phyloP scores from a whole-genome alignment of 257 asterid species.

The Gentiana straminea region DNA sequence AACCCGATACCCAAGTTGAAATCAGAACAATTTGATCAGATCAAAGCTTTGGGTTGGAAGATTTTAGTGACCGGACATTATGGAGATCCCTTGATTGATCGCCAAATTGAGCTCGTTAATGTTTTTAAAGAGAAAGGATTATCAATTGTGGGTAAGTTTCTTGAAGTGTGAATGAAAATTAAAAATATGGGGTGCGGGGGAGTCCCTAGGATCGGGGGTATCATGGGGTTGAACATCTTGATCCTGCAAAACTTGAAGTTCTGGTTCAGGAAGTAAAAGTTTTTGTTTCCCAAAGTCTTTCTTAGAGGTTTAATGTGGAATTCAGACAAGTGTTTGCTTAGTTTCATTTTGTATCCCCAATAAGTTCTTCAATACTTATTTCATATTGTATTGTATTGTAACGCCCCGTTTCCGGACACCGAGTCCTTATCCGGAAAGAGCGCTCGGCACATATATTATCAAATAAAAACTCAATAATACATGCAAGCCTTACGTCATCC shows the following conservation, averaged over 20 bases:
- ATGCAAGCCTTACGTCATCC: too few relatives aligned
- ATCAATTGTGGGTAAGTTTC: neutral
- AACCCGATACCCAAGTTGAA: neutral
- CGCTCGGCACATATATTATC: too few relatives aligned
- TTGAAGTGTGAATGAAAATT: too few relatives aligned
- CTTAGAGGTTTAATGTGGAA: neutral
- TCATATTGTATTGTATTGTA: neutral
- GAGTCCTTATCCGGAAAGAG: too few relatives aligned
- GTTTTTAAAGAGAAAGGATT: neutral
- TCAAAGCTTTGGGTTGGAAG: slow-evolving; percentile 3
- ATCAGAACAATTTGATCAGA: neutral
- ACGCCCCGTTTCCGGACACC: too few relatives aligned
- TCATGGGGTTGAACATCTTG: neutral
- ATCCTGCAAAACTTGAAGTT: neutral
- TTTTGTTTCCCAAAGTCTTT: neutral
- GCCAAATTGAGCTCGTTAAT: neutral
- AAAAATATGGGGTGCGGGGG: too few relatives aligned
- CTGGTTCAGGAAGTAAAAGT: neutral
- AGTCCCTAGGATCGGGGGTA: too few relatives aligned
- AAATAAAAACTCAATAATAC: too few relatives aligned
- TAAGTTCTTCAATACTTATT: neutral
- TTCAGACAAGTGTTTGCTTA: neutral
- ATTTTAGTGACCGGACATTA: neutral
- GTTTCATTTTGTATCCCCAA: too few relatives aligned
- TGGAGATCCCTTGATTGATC: slow-evolving; percentile 2